Evolutionary conservation across 768 basidiomycete genomes (phyloP).

Genomic region (Amanita rubescens): DNA sequence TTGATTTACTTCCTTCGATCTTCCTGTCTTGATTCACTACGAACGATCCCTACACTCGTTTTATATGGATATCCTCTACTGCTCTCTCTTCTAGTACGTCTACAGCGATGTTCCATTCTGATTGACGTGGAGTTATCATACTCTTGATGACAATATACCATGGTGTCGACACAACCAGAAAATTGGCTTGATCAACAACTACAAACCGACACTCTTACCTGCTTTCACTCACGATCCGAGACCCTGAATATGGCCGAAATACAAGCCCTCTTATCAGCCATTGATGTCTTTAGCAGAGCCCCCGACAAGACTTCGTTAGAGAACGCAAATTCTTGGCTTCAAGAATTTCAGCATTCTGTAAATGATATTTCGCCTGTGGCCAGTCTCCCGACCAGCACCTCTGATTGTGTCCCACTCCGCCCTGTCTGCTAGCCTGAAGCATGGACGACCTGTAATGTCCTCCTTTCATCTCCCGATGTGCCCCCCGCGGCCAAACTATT

Average conservation of each 20-base stretch:
- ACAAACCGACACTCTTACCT: slow-evolving; percentile 23
- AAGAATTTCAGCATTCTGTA: slow-evolving; percentile 99
- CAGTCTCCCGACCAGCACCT: slow-evolving; percentile 51
- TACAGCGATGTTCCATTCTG: slow-evolving; percentile 33
- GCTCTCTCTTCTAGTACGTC: slow-evolving; percentile 44
- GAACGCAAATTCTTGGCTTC: slow-evolving; percentile 89
- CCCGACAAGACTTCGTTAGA: slow-evolving; percentile 82
- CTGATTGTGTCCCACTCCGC: slow-evolving; percentile 57
- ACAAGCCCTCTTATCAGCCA: slow-evolving; percentile 65
- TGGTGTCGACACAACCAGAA: slow-evolving; percentile 13
- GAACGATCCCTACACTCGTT: slow-evolving; percentile 53
- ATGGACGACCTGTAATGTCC: slow-evolving; percentile 91
- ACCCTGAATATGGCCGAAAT: slow-evolving; percentile 51
- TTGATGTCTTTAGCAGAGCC: slow-evolving; percentile 72
- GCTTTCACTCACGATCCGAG: slow-evolving; percentile 13
- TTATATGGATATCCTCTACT: slow-evolving; percentile 47
- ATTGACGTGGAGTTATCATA: slow-evolving; percentile 34
- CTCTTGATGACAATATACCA: slow-evolving; percentile 41
- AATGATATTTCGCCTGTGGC: slow-evolving; percentile 73
- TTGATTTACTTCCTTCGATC: slow-evolving; percentile 28
- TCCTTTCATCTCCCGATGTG: slow-evolving; percentile 75
- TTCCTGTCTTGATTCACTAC: slow-evolving; percentile 41
- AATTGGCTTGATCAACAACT: slow-evolving; percentile 24
- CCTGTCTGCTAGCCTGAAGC: slow-evolving; percentile 82
- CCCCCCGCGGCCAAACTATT: slow-evolving; percentile 82